These are phyloP conservation scores for Alternaria brassicicola DNA, from an alignment of 2,329 filamentous ascomycete genomes.

Conservation along the genomic window DNA sequence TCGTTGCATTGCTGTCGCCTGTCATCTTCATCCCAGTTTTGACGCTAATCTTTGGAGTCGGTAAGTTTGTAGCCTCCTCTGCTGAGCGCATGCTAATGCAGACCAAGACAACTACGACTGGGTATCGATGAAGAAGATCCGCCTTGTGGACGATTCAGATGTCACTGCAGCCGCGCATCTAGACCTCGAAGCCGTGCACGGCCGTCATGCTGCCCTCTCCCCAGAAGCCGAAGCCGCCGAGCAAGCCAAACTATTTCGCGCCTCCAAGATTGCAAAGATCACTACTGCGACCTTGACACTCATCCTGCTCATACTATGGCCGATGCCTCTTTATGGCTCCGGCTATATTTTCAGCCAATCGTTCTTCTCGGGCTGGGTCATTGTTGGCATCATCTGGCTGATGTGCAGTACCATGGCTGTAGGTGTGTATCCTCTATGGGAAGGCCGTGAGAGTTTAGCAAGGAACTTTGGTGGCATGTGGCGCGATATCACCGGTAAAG, in stretches of 20 bases:
- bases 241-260: slow-evolving; percentile 51
- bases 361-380: slow-evolving; percentile 84
- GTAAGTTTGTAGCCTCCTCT: slow-evolving; percentile 11
- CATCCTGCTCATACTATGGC: slow-evolving; percentile 80
- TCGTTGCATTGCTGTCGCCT: slow-evolving; percentile 78
- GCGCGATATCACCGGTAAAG: slow-evolving; percentile 35
- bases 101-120: slow-evolving; percentile 85
- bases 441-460: slow-evolving; percentile 55
- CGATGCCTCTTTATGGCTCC: slow-evolving; percentile 86
- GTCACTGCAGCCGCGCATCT: slow-evolving; percentile 66
- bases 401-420: slow-evolving; percentile 75
- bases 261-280: slow-evolving; percentile 59
- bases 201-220: slow-evolving; percentile 34
- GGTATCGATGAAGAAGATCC: slow-evolving; percentile 78
- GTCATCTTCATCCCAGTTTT: slow-evolving; percentile 75
- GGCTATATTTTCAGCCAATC: slow-evolving; percentile 79
- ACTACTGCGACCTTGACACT: slow-evolving; percentile 70
- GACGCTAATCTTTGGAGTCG: slow-evolving; percentile 67
- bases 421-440: slow-evolving; percentile 79
- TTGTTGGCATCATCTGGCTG: slow-evolving; percentile 72
- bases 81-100: slow-evolving; percentile 53
- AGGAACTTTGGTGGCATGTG: slow-evolving; percentile 37
- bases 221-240: slow-evolving; percentile 47
- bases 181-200: slow-evolving; percentile 65
- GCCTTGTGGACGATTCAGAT: slow-evolving; percentile 77